Evolutionary conservation across 2,329 filamentous ascomycete genomes (phyloP).

Genomic region (Periglandula ipomoeae): DNA sequence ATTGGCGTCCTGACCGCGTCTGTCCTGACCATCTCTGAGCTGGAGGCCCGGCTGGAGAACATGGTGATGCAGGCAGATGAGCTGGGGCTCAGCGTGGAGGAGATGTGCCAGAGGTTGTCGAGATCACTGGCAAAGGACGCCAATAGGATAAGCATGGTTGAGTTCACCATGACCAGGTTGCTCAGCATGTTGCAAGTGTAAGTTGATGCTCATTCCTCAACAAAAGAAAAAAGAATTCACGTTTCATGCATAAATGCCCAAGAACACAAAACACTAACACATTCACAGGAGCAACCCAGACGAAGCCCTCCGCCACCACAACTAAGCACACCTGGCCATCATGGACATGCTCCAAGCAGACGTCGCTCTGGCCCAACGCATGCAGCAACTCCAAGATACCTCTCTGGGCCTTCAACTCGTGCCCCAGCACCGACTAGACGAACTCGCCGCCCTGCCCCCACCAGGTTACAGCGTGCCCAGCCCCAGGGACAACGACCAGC

Average conservation of each 20-base stretch:
- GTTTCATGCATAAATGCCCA: not conserved
- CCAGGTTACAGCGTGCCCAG: conserved; percentile 9
- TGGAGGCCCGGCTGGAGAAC: conserved; percentile 8
- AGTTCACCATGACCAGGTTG: conserved; percentile 10
- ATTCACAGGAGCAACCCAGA: conserved; percentile 6
- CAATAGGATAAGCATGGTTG: conserved; percentile 10
- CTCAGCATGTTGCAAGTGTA: conserved; percentile 12
- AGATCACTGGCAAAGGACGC: conserved; percentile 6
- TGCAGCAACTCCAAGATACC: conserved; percentile 9
- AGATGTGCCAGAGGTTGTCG: conserved; percentile 5
- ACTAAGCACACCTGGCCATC: conserved; percentile 6
- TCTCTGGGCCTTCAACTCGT: conserved; percentile 8
- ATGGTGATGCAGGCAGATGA: conserved; percentile 3
- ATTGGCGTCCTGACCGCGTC: conserved; percentile 10
- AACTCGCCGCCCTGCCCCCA: conserved; percentile 5
- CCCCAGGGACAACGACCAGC: conserved; percentile 4
- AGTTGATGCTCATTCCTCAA: too few species aligned
- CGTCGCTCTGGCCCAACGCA: conserved; percentile 7
- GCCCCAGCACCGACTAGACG: conserved; percentile 2
- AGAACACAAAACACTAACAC: not conserved
- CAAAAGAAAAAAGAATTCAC: too few species aligned
- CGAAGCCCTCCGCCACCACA: conserved; percentile 8
- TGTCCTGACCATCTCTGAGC: conserved; percentile 11
- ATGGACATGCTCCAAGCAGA: conserved; percentile 10
- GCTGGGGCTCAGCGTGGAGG: conserved; percentile 1